phyloP scores from a whole-genome alignment of 345 rosid species.

The Noccaea caerulescens region DNA sequence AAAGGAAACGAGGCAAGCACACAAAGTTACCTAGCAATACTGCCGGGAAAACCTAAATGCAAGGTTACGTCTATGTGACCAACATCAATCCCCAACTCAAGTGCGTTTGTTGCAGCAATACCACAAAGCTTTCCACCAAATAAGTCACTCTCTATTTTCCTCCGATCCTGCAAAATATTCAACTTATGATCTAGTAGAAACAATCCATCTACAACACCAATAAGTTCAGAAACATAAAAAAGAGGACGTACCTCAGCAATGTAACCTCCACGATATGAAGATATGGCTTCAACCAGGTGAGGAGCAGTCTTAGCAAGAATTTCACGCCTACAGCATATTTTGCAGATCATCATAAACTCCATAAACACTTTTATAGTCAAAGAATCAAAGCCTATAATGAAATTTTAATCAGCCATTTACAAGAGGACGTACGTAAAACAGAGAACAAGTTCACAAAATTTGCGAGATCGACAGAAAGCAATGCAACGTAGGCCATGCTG shows the following conservation, averaged over 20 bases:
- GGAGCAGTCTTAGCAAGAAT: conserved; percentile 83
- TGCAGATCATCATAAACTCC: conserved; percentile 6
- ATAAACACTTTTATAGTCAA: conserved; percentile 25
- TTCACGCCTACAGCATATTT: conserved; percentile 58
- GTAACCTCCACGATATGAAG: conserved; percentile 94
- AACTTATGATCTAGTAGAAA: conserved; percentile 17
- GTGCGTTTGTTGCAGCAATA: conserved; percentile 94
- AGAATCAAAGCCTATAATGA: background rate
- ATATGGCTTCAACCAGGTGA: conserved; percentile 63
- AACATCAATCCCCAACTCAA: conserved; percentile 97
- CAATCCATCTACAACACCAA: conserved; percentile 32
- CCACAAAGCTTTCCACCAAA: conserved; percentile 88
- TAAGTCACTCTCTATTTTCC: conserved; percentile 81
- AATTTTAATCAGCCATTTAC: conserved; percentile 6
- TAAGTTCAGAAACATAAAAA: background rate
- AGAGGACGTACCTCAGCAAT: conserved; percentile 63
- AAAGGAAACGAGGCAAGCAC: conserved; percentile 28
- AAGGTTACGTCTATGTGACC: conserved; percentile 93
- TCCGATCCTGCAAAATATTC: conserved; percentile 64
- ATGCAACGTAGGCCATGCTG: conserved; percentile 97
- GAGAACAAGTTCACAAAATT: conserved; percentile 87
- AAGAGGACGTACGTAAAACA: conserved; percentile 70
- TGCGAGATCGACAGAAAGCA: conserved; percentile 89
- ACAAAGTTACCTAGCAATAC: conserved; percentile 75
- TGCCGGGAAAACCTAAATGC: conserved; percentile 98